Evolutionary conservation across 352 stramenopile species (phyloP), one percentile per base, ranked within the genome.

Genomic region (Pythium rishiriense): DNA sequence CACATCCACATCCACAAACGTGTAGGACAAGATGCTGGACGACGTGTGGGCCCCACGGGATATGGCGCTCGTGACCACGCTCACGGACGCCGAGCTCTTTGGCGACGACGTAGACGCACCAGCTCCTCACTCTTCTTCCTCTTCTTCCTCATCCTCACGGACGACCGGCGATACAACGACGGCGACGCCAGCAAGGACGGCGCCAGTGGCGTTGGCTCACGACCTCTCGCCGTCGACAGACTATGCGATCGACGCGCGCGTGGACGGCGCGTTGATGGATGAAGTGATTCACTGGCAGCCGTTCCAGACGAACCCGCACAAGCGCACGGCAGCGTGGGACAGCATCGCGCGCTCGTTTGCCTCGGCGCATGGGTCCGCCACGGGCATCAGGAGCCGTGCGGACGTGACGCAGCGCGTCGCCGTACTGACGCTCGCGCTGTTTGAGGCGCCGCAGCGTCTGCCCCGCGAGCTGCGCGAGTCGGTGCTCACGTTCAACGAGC

Each of bases 401-500:
- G 17, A 50, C n/a, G 52, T 48, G 24, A 59, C 39, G 17, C 24
- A 26, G 9, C 37, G 52, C 24, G 3, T 59, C 1, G 52, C 12
- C 2, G 12, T 39, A 1, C 26, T 59, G 37, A 59, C 52, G 8
- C 25, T 43, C 0, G 17, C 26, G 37, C 52, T 59, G 10, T 10
- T 50, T 3, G 52, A 59, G 22, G 12, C 5, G 0, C 52, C 52
- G 17, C 21, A 37, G 11, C 25, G 14, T 3, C 37, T 59, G 5
- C 4, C 35, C 3, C 11, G 37, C 11, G 14, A 12, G 14, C 35
- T 59, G 17, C 39, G 52, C 0, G 25, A 6, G 7, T 37, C 41
- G 52, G 39, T 59, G 21, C 52, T 59, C 25, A 15, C 10, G 4
- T 50, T 59, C 14, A 49, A 59, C 11, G 52, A 59, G 39, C n/a